A percentile compares a stretch with the other conserved stretches of the same genome.
These are phyloP conservation scores for Phytophthora vignae DNA, from an alignment of 352 stramenopile genomes.

Conservation along the genomic window DNA sequence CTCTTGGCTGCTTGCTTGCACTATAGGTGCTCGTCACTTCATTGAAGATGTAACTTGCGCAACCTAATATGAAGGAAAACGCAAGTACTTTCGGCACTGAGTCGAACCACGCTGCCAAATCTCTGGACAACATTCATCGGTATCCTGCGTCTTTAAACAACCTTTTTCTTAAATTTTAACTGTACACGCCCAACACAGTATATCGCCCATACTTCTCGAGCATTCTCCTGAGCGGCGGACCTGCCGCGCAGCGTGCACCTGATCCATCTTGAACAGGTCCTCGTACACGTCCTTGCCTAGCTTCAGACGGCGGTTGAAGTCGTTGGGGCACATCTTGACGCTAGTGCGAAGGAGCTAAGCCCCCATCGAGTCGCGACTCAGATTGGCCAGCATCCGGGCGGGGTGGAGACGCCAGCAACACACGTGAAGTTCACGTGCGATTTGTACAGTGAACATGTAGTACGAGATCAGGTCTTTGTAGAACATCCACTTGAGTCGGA, in stretches of 20 bases:
- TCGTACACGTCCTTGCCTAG: slow-evolving; percentile 49
- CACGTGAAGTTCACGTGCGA: no score
- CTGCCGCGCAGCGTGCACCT: slow-evolving; percentile 51
- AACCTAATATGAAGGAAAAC: no score
- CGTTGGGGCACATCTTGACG: slow-evolving; percentile 66
- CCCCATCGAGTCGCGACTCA: slow-evolving; percentile 58
- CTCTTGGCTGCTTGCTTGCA: no score
- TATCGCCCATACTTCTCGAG: slow-evolving; percentile 4
- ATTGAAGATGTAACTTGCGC: no score
- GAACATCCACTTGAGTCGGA: slow-evolving; percentile 72
- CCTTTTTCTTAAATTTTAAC: no score
- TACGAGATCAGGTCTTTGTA: slow-evolving; percentile 71
- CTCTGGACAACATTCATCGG: no score
- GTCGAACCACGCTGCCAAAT: no score
- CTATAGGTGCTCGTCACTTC: no score
- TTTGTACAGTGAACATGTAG: slow-evolving; percentile 78
- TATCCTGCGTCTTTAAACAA: no score
- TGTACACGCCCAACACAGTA: no score
- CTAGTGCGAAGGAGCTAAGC: slow-evolving; percentile 80
- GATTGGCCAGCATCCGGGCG: slow-evolving; percentile 70
- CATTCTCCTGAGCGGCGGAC: slow-evolving; percentile 45
- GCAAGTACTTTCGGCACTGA: no score
- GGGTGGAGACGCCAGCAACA: slow-evolving; percentile 67
- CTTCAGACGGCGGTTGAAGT: slow-evolving; percentile 85
- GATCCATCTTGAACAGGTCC: slow-evolving; percentile 54